Conservation (phyloP, 306 rosid genomes). For the Hippophae tibetana region DNA sequence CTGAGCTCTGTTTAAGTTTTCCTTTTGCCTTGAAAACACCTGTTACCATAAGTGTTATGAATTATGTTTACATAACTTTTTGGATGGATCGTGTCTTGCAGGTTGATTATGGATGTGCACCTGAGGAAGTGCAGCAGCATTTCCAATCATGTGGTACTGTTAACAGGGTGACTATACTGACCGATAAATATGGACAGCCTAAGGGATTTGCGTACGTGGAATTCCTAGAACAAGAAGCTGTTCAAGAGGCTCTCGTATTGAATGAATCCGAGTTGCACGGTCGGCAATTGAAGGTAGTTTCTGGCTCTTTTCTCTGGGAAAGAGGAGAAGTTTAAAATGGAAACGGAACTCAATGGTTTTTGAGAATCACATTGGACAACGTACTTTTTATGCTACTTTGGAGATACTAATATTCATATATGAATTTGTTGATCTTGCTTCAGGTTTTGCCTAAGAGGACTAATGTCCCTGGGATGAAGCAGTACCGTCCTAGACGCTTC, state of each 20-base stretch:
- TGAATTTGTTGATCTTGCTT: slow-evolving; percentile 1
- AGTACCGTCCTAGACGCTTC: slow-evolving; percentile 63
- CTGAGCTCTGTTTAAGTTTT: not conserved
- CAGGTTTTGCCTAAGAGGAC: slow-evolving; percentile 93
- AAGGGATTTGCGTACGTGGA: slow-evolving; percentile 96
- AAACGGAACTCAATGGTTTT: not conserved
- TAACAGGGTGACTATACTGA: slow-evolving; percentile 81
- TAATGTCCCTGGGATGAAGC: slow-evolving; percentile 96
- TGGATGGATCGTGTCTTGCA: slow-evolving; percentile 30
- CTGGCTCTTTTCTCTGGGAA: not conserved
- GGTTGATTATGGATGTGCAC: slow-evolving; percentile 98
- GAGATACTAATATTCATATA: not conserved
- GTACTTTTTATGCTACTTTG: not conserved
- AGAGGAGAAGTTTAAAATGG: too few species aligned
- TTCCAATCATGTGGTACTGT: slow-evolving; percentile 91
- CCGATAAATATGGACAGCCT: slow-evolving; percentile 88
- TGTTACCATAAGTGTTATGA: not conserved
- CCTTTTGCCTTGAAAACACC: not conserved
- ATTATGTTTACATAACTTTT: slow-evolving; percentile 11
- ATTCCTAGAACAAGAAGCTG: slow-evolving; percentile 77
- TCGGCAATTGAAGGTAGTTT: slow-evolving; percentile 73
- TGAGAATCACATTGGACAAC: not conserved
- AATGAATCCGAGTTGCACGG: slow-evolving; percentile 87
- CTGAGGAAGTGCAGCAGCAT: slow-evolving; percentile 98
- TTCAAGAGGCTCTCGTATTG: slow-evolving; percentile 75